Evolutionary conservation across 768 basidiomycete genomes (phyloP), one percentile per base, ranked within the genome.

Genomic region (Obba rivulosa): DNA sequence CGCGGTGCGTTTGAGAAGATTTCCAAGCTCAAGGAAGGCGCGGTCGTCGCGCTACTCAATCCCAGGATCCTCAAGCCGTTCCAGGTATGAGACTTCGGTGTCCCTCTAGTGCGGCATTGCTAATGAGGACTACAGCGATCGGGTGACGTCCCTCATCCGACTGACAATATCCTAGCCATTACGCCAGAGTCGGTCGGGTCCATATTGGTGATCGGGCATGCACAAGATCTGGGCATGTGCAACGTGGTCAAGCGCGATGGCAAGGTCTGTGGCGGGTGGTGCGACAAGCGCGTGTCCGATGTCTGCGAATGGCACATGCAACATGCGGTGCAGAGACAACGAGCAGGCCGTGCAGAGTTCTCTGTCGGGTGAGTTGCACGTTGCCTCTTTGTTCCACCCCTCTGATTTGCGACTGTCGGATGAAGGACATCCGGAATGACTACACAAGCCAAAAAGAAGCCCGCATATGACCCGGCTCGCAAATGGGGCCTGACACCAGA

Each of bases 291-390:
- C 23, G 76, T 87, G 58, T 77, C 81, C 62, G 85, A 88, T 17
- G 83, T 88, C 3, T 99, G 96, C 65, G 94, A 97, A 37, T 99
- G 80, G 66, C 96, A 99, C 67, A 65, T 97, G 35, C 84, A 91
- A 52, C 75, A 76, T 20, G 89, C 93, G 0, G 80, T 98, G 3
- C 76, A 90, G 64, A 70, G 81, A 18, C 73, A 77, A 14, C 75
- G 92, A 8, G 84, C 87, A 0, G 79, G 78, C 0, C 77, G 95
- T 41, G 77, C 95, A 1, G 96, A 99, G 66, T 96, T 97, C 57
- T 77, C 88, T 16, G 69, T 72, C 7, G 87, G 89, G 92, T 94
- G 51, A 17, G 82, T 70, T 0, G 28, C 13, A 5, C 28, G 13
- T 7, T 13, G 13, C 28, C 5, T 13, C 28, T 31, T n/a, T n/a